Base-by-base conservation (phyloP, 169 alveolate species). In the Cryptosporidium ubiquitum region DNA sequence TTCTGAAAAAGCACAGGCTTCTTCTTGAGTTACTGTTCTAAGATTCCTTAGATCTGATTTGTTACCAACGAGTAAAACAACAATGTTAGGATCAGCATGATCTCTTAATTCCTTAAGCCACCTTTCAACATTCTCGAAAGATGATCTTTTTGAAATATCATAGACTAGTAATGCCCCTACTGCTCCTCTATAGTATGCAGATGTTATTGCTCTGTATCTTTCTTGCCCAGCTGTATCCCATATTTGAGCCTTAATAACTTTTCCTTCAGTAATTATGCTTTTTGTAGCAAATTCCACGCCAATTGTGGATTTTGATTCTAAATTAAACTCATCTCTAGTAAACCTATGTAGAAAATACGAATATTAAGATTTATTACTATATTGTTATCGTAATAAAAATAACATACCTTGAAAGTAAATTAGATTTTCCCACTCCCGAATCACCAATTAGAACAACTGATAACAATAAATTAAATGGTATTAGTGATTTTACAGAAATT, bases 181-280 rank as follows among this genome's bases (percentile, higher is more conserved):
- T 7, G 99, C 99, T 40, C 99, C 99, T 84, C 99, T 93, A 94
- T 99, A 99, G 95, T 99, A 98, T 39, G 99, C 99, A 12, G 98
- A 95, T 29, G 99, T 98, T 42, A 99, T 99, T 61, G 99, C 99
- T 73, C 99, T 93, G 92, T 98, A 99, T 71, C 99, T 95, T 91
- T 99, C 99, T 92, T 99, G 99, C 12, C 99, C 99, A 18, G 99
- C 99, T n/a, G 99, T 98, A 89, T 98, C 99, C 99, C 99, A 98
- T 18, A 98, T 97, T 85, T 98, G 99, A 26, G 99, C 99, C 92
- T 97, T 97, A 49, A 97, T 94, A 47, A 96, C 93, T 84, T 97
- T 97, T 23, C 97, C 97, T 69, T 97, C 98, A 12, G 86, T 71
- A 75, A 92, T 92, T 39, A 97, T 96, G 52, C 95, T 94, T 84